Base-by-base conservation (phyloP, 106 monocot genomes). In the Dactylorhiza incarnata region DNA sequence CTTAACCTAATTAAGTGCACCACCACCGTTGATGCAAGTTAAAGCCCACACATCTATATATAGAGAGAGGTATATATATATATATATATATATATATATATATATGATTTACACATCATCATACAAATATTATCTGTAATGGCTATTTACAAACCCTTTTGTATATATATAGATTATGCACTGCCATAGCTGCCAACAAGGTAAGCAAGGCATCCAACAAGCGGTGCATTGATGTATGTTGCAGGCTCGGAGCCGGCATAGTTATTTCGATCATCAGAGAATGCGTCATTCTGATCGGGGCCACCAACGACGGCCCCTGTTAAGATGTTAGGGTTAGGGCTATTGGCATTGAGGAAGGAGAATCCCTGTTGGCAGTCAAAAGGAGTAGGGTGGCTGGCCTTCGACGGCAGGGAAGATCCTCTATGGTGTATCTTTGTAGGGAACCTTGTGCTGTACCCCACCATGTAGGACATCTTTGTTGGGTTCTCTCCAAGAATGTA, bases 161-260 rank as follows among this genome's bases (percentile, higher is more conserved):
- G 6, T 56, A 56, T 4, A n/a, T 56, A 20, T 19, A 7, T 6
- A 17, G 6, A 25, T 66, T 37, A 66, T 45, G 23, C 45, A 69
- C 45, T 69, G 17, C 69, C 69, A 74, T 66, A 49, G 52, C 80
- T 80, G 0, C 53, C 76, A 55, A 73, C 86, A 23, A 90, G 82
- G 76, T 79, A 91, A 37, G 91, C 79, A 48, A 91, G 76, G 12
- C 83, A 68, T 7, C 91, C 91, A 9, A 91, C 86, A 12, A 91
- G 52, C 22, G 91, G 81, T 13, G 86, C 91, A 73, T 91, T 91
- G 75, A 88, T 91, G 73, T 91, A 91, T 4, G 86, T 91, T 2
- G 91, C 73, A 0, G 91, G 91, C 69, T 91, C 91, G 1, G 88
- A 81, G 5, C 84, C 84, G 5, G 49, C 71, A 63, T 84, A 85